A percentile compares a stretch with the other conserved stretches of the same genome.
These are phyloP conservation scores for Colletotrichum caudatum DNA, from an alignment of 2,329 filamentous ascomycete species.

Conservation along the genomic window DNA sequence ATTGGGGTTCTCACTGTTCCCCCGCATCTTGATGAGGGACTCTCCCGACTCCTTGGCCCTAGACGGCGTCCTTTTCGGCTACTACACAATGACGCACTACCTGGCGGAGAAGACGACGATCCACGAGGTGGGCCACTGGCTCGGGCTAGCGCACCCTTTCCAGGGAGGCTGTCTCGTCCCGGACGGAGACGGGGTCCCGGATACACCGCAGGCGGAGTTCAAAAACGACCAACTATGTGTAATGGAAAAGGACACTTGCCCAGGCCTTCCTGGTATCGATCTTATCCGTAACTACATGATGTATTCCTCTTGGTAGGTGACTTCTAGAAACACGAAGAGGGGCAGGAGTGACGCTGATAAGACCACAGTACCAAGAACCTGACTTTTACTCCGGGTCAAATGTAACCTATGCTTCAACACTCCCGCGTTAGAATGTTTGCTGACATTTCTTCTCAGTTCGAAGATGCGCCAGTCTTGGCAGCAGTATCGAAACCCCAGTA, in stretches of 20 bases:
- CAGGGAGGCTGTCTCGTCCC: not conserved
- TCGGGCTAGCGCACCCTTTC: slow-evolving; percentile 13
- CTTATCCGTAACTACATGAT: slow-evolving; percentile 12
- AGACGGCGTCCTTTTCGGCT: slow-evolving; percentile 2
- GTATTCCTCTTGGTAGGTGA: not conserved
- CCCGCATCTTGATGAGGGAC: not conserved
- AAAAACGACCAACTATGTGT: not conserved
- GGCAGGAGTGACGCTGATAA: not conserved
- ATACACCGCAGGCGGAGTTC: not conserved
- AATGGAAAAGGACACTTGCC: slow-evolving; percentile 2
- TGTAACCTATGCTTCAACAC: not conserved
- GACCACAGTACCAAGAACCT: not conserved
- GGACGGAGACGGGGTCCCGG: slow-evolving; percentile 3
- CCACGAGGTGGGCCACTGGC: slow-evolving; percentile 16
- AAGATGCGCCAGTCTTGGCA: slow-evolving; percentile 15
- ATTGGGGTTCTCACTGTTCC: slow-evolving; percentile 7
- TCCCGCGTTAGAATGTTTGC: not conserved
- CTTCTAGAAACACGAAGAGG: no score
- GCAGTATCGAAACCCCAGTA: not conserved
- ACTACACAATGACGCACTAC: not conserved
- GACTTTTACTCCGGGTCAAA: slow-evolving; percentile 9
- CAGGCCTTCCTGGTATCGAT: not conserved
- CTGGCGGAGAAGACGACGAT: not conserved
- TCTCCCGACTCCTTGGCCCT: not conserved
- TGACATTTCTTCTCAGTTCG: not conserved